Evolutionary conservation across 495 filamentous ascomycete genomes (phyloP).

Genomic region (Xylaria bambusicola): DNA sequence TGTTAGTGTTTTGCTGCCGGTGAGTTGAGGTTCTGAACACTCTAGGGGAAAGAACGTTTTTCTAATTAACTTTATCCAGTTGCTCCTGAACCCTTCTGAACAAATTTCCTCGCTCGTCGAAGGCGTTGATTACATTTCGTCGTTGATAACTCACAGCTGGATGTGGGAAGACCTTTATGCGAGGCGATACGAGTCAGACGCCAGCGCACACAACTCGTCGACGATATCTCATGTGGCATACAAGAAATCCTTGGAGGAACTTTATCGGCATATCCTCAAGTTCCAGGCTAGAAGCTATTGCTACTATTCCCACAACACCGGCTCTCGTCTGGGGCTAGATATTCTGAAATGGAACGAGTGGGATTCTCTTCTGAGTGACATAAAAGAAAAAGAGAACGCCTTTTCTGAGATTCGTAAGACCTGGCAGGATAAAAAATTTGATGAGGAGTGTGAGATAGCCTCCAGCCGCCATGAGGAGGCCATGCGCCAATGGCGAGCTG

Average conservation of each 20-base stretch:
- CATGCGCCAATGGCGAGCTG: not conserved
- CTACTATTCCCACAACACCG: slow-evolving; percentile 12
- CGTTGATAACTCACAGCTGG: not conserved
- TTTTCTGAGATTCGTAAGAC: not conserved
- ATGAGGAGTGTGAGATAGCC: not conserved
- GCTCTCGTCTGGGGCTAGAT: slow-evolving; percentile 8
- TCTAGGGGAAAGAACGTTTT: not conserved
- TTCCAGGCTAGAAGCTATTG: slow-evolving; percentile 16
- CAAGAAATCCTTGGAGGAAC: slow-evolving; percentile 12
- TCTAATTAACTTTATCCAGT: not conserved
- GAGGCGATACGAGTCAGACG: slow-evolving; percentile 2
- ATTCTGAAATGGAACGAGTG: slow-evolving; percentile 21
- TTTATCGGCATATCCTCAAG: slow-evolving; percentile 23
- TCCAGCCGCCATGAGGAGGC: not conserved
- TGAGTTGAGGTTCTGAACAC: not conserved
- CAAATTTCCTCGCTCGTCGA: not conserved
- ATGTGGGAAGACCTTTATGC: slow-evolving; percentile 16
- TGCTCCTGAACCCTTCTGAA: not conserved
- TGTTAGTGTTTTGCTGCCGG: slow-evolving; percentile 16
- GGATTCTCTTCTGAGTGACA: slow-evolving; percentile 14
- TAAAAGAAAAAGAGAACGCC: slow-evolving; percentile 6
- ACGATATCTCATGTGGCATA: slow-evolving; percentile 14
- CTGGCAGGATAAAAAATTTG: not conserved
- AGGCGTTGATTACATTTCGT: not conserved
- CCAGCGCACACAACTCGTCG: not conserved